phyloP scores from a whole-genome alignment of 257 asterid genomes.

The Solanum dulcamara region DNA sequence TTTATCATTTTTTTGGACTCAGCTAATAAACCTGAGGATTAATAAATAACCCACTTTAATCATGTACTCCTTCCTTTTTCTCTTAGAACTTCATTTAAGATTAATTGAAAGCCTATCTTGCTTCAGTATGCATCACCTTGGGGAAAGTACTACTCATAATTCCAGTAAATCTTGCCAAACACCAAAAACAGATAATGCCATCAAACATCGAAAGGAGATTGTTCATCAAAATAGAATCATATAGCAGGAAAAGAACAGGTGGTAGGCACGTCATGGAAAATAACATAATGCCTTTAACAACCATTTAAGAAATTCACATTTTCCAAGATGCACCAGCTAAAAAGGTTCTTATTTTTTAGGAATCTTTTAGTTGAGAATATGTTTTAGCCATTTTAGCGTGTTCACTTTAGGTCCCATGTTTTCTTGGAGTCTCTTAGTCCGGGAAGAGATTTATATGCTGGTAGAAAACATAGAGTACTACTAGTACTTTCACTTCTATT shows the following conservation, averaged over 20 bases:
- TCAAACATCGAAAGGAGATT: background rate
- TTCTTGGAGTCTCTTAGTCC: background rate
- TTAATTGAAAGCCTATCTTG: background rate
- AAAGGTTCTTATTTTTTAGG: background rate
- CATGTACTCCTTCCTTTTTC: background rate
- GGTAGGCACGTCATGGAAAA: background rate
- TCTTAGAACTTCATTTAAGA: background rate
- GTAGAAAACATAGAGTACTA: background rate
- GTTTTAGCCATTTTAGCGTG: background rate
- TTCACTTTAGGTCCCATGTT: background rate
- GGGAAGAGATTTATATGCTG: background rate
- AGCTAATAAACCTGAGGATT: background rate
- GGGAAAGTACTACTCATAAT: background rate
- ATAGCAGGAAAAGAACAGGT: background rate
- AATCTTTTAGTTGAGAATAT: background rate
- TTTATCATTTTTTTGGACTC: background rate
- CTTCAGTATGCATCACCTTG: background rate
- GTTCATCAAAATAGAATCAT: background rate
- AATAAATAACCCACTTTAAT: background rate
- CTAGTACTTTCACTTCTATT: background rate
- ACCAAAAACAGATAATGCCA: background rate
- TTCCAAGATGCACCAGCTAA: background rate
- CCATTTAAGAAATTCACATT: background rate
- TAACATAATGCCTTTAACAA: background rate
- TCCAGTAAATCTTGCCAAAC: background rate